Percentiles rank a stretch among this genome's conserved stretches.
These are phyloP conservation scores for Arabidopsis arenosa DNA, from an alignment of 345 rosid species.

Conservation along the genomic window DNA sequence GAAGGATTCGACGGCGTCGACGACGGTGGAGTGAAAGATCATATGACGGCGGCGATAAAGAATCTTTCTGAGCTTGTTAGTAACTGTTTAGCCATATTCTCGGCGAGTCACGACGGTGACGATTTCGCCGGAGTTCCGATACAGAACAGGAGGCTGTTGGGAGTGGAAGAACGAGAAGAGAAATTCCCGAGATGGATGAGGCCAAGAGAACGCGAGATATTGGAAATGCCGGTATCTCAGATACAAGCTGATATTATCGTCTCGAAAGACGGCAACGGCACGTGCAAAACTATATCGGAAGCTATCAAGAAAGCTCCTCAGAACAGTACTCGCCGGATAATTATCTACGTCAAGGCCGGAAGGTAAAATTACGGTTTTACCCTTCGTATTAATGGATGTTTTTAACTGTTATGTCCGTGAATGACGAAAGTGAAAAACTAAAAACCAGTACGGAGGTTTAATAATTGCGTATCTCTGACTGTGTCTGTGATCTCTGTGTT, in stretches of 20 bases:
- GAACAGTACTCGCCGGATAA: slow-evolving; percentile 64
- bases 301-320: slow-evolving; percentile 94
- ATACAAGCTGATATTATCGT: slow-evolving; percentile 87
- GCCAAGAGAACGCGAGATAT: slow-evolving; percentile 62
- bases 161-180: slow-evolving; percentile 18
- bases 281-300: slow-evolving; percentile 76
- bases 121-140: slow-evolving; percentile 90
- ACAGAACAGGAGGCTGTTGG: slow-evolving; percentile 65
- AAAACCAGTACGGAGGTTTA: background rate
- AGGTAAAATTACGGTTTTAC: slow-evolving; percentile 54
- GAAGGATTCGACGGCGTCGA: slow-evolving; percentile 79
- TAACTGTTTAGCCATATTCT: slow-evolving; percentile 81
- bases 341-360: slow-evolving; percentile 93
- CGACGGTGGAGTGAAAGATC: slow-evolving; percentile 67
- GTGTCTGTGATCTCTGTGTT: background rate
- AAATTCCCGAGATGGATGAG: slow-evolving; percentile 72
- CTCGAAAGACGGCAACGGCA: slow-evolving; percentile 85
- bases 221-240: slow-evolving; percentile 58
- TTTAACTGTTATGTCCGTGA: slow-evolving; percentile 23
- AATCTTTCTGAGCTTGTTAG: slow-evolving; percentile 91
- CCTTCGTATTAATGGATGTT: slow-evolving; percentile 4
- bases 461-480: slow-evolving; percentile 29
- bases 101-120: slow-evolving; percentile 45
- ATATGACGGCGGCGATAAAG: slow-evolving; percentile 59
- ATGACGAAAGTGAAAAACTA: background rate